Evolutionary conservation across 2,329 filamentous ascomycete species (phyloP).

Genomic region (Geosmithia flava): DNA sequence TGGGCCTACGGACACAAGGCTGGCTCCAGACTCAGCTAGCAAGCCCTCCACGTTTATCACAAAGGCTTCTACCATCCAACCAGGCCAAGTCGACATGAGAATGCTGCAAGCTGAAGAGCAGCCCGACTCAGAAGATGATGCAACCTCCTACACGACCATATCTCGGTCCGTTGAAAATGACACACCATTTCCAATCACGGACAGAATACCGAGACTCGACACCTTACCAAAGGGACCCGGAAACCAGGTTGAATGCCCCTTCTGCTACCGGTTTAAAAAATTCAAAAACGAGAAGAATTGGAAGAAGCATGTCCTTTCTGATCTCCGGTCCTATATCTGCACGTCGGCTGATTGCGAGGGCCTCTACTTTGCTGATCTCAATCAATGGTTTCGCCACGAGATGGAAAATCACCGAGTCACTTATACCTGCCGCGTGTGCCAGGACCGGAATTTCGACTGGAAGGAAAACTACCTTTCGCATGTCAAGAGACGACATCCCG

Average conservation of each 20-base stretch:
- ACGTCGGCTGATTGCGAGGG: background rate
- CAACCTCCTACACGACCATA: too few relatives aligned
- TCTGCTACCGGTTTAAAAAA: conserved; percentile 1
- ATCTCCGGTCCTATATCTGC: background rate
- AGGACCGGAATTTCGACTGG: background rate
- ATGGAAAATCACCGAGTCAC: background rate
- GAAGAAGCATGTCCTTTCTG: background rate
- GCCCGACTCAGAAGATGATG: too few relatives aligned
- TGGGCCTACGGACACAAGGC: too few relatives aligned
- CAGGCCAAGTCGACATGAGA: background rate
- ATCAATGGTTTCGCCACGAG: conserved; percentile 3
- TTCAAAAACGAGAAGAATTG: conserved; percentile 1
- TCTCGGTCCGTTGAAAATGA: too few relatives aligned
- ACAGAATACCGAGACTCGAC: background rate
- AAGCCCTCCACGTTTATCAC: background rate
- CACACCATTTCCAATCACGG: background rate
- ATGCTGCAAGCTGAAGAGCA: background rate
- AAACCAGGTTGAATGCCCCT: conserved; percentile 1
- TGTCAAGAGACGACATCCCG: too few relatives aligned
- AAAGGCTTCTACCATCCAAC: background rate
- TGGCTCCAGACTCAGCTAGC: too few relatives aligned
- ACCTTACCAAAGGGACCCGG: background rate
- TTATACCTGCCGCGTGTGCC: conserved; percentile 1
- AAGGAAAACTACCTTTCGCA: too few relatives aligned
- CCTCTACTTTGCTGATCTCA: conserved; percentile 1